Evolutionary conservation across 2,329 filamentous ascomycete genomes (phyloP).

Genomic region (Westerdykella sp.): DNA sequence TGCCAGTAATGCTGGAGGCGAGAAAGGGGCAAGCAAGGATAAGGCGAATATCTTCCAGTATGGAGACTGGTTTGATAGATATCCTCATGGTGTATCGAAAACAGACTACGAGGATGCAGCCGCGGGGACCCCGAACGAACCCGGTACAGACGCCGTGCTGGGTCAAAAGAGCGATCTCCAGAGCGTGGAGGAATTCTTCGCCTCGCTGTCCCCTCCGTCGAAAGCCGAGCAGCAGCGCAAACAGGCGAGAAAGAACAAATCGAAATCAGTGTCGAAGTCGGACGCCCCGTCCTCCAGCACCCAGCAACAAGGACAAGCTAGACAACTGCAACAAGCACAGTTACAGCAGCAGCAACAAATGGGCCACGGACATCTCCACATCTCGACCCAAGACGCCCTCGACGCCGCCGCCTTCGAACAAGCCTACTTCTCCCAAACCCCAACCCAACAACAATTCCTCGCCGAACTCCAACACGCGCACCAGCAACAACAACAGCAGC

Average conservation of each 20-base stretch:
- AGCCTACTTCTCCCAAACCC: conserved; percentile 22
- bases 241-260: conserved; percentile 44
- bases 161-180: conserved; percentile 86
- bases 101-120: conserved; percentile 76
- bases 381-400: conserved; percentile 26
- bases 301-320: conserved; percentile 11
- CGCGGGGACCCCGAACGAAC: conserved; percentile 62
- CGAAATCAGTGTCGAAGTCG: conserved; percentile 27
- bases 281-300: conserved; percentile 18
- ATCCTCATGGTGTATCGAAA: conserved; percentile 84
- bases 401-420: conserved; percentile 25
- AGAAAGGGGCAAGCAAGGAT: conserved; percentile 18
- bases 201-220: conserved; percentile 62
- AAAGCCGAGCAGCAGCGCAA: conserved; percentile 45
- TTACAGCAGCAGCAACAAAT: conserved; percentile 26
- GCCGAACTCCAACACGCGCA: conserved; percentile 48
- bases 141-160: conserved; percentile 78
- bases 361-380: conserved; percentile 18
- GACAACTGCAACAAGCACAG: conserved; percentile 15
- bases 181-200: conserved; percentile 91
- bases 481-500: conserved; percentile 29
- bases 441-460: conserved; percentile 28
- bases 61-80: conserved; percentile 94
- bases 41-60: conserved; percentile 74
- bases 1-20: neutral